phyloP scores from a whole-genome alignment of 2,329 filamentous ascomycete genomes.

The Claviceps fusiformis region DNA sequence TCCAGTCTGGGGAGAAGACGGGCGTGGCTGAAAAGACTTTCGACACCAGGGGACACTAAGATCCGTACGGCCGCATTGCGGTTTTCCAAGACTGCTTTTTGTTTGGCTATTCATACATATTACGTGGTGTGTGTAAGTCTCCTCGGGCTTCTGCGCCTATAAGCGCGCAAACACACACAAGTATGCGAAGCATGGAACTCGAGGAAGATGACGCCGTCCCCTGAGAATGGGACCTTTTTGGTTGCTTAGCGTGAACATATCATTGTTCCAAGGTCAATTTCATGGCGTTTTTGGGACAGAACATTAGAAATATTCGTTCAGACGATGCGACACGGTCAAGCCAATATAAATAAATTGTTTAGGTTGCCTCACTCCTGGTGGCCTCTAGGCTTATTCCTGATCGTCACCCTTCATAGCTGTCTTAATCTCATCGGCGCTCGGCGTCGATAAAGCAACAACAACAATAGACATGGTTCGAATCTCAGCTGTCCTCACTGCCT shows the following conservation, averaged over 20 bases:
- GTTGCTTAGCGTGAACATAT: neutral
- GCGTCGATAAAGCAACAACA: neutral
- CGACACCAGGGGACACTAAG: neutral
- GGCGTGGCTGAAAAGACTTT: neutral
- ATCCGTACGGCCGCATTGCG: neutral
- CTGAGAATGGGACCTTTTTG: neutral
- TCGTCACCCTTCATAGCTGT: neutral
- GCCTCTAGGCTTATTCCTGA: neutral
- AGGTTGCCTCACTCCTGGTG: neutral
- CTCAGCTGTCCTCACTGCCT: slow-evolving; percentile 5
- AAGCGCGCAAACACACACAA: neutral
- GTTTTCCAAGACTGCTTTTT: too few relatives aligned
- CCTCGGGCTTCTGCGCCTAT: too few relatives aligned
- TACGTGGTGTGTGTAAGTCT: too few relatives aligned
- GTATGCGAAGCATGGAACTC: too few relatives aligned
- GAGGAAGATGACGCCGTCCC: neutral
- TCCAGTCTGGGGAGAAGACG: neutral
- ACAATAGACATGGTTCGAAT: slow-evolving; percentile 8
- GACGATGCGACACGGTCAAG: neutral
- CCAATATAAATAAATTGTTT: neutral
- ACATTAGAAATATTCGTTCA: neutral
- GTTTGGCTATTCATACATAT: too few relatives aligned
- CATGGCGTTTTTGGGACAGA: neutral
- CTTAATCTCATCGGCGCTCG: neutral
- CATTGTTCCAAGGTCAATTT: neutral